A percentile compares a stretch with the other conserved stretches of the same genome.
Conservation (phyloP, 2,329 filamentous ascomycete species). For the Arthrobotrys iridis region DNA sequence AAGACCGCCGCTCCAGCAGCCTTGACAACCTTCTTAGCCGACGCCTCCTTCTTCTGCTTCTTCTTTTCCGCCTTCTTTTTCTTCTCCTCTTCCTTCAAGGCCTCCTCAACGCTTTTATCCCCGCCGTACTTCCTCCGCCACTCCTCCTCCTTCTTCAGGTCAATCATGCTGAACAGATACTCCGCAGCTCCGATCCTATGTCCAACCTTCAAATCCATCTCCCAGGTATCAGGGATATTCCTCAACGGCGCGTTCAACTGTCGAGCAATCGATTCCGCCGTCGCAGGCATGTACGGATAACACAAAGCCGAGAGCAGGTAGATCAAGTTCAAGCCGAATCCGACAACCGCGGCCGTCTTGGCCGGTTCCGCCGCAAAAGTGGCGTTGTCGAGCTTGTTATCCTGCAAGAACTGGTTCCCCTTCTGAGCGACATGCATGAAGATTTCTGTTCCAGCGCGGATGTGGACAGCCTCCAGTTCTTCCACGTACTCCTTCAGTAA, state of each 20-base stretch:
- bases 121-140: conserved; percentile 82
- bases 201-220: conserved; percentile 71
- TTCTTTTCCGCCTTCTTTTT: conserved; percentile 69
- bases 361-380: conserved; percentile 68
- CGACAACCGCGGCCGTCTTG: conserved; percentile 71
- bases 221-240: conserved; percentile 75
- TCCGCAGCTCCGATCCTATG: conserved; percentile 83
- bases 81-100: conserved; percentile 60
- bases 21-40: conserved; percentile 45
- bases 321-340: conserved; percentile 83
- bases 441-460: conserved; percentile 73
- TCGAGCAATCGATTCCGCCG: conserved; percentile 75
- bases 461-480: conserved; percentile 76
- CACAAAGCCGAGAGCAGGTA: conserved; percentile 82
- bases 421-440: conserved; percentile 74
- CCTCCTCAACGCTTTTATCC: conserved; percentile 64
- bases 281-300: conserved; percentile 86
- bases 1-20: neutral
- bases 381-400: conserved; percentile 68
- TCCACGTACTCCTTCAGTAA: conserved; percentile 74
- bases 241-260: conserved; percentile 74
- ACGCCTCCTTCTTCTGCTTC: conserved; percentile 77
- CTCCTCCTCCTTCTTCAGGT: conserved; percentile 80
- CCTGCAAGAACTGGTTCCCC: conserved; percentile 70
- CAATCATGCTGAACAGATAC: conserved; percentile 82